Percentiles rank a stretch among this genome's conserved stretches.
phyloP scores from a whole-genome alignment of 1,284 basidiomycete species.

The Paramarasmius palmivorus region DNA sequence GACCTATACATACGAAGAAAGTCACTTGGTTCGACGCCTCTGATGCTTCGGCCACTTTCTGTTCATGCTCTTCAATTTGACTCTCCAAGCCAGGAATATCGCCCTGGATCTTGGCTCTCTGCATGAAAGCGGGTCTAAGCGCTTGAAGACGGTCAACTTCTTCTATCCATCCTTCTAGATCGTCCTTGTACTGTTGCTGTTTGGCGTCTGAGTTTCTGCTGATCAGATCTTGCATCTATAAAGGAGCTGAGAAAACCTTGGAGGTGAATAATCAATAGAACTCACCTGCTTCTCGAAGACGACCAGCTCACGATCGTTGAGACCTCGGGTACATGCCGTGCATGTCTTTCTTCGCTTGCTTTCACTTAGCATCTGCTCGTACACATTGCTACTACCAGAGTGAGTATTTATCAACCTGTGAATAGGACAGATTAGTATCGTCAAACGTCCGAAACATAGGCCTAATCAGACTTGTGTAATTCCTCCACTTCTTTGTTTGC shows the following conservation, averaged over 20 bases:
- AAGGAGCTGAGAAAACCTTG: constrained; percentile 3
- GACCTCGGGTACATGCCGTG: constrained; percentile 72
- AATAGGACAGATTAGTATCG: neutral
- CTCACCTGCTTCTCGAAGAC: constrained; percentile 71
- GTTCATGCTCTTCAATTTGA: constrained; percentile 61
- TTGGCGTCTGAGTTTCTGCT: constrained; percentile 45
- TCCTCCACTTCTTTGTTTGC: too few relatives aligned
- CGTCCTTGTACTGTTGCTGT: constrained; percentile 40
- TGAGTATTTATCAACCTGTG: constrained; percentile 20
- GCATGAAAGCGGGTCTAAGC: constrained; percentile 55
- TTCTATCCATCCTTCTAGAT: constrained; percentile 61
- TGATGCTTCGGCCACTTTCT: constrained; percentile 49
- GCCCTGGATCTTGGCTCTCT: constrained; percentile 50
- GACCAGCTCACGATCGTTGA: constrained; percentile 63
- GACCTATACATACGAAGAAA: constrained; percentile 1
- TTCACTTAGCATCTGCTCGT: constrained; percentile 58
- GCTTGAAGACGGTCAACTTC: constrained; percentile 61
- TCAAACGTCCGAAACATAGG: constrained; percentile 19
- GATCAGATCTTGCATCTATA: constrained; percentile 58
- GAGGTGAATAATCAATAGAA: constrained; percentile 10
- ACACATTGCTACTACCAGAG: constrained; percentile 55
- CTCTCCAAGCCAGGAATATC: constrained; percentile 72
- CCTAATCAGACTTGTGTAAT: too few relatives aligned
- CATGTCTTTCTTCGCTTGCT: constrained; percentile 74
- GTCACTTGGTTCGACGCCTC: constrained; percentile 60